Base-by-base conservation (phyloP, 768 basidiomycete species). In the Mrakia blollopis region DNA sequence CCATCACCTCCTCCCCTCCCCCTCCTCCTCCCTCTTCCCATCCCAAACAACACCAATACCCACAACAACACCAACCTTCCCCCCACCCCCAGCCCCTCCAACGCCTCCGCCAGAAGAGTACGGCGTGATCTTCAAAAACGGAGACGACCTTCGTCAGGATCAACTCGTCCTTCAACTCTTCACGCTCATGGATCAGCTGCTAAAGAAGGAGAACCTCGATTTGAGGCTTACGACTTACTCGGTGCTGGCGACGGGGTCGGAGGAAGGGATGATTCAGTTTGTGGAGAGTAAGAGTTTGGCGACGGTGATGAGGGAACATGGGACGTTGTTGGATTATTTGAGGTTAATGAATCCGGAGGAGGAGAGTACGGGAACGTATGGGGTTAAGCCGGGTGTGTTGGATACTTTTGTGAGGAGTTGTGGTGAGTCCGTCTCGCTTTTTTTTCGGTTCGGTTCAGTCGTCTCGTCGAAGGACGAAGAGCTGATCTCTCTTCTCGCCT, bases 151-250 rank as follows among this genome's bases (percentile, higher is more conserved):
- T 87, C 90, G 97, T 30, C 97, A 99, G 83, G 97, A 99, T 82
- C 97, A 99, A 83, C 89, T 99, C 52, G 95, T 98, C 37, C 91
- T 98, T 70, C 97, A 99, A 83, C 87, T 98, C n/a, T 95, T 99
- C 83, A 97, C 94, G 23, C 88, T 99, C 37, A 99, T 99, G 97
- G 94, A 99, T 82, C 87, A 92, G 68, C 84, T 99, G 35, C 84
- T 98, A 78, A 86, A 94, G 76, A 96, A 95, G 84, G 97, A 98
- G 85, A 97, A 97, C 82, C 83, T 99, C 72, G 97, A 98, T 82
- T 85, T 98, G 76, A 92, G 93, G 82, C 83, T 99, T 75, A 93
- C 88, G 77, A 92, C 94, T 8, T 98, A 97, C 81, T 90, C 91
- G 78, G 97, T 98, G 2, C 85, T 99, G 28, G 96, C 97, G 25